A percentile compares a stretch with the other conserved stretches of the same genome.
Conservation (phyloP, 352 stramenopile species). For the Globisporangium okanoganense region DNA sequence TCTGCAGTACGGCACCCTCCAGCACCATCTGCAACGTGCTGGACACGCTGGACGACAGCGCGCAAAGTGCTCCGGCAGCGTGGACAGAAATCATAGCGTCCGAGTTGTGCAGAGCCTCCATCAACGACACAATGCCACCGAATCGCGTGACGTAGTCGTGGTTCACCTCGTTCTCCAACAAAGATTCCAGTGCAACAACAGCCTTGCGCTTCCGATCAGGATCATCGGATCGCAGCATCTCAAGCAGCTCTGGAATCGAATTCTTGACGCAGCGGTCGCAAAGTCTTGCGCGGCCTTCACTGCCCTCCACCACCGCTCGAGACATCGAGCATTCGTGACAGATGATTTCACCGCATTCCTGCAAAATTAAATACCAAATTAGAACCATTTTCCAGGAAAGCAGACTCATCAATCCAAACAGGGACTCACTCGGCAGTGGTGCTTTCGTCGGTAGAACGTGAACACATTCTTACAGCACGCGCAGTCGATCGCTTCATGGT, state of each 20-base stretch:
- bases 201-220: slow-evolving; percentile 59
- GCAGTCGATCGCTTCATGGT: slow-evolving; percentile 72
- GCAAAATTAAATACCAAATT: slow-evolving; percentile 1
- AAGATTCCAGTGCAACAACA: slow-evolving; percentile 71
- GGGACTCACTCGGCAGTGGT: slow-evolving; percentile 72
- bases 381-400: neutral
- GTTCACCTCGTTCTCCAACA: slow-evolving; percentile 83
- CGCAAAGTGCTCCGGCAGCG: slow-evolving; percentile 71
- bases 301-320: slow-evolving; percentile 76
- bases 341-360: slow-evolving; percentile 88
- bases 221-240: slow-evolving; percentile 49
- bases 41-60: slow-evolving; percentile 70
- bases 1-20: slow-evolving; percentile 84
- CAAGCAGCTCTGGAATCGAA: slow-evolving; percentile 68
- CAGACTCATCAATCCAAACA: slow-evolving; percentile 1
- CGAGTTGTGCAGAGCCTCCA: slow-evolving; percentile 63
- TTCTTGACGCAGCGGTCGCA: slow-evolving; percentile 84
- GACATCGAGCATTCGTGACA: slow-evolving; percentile 85
- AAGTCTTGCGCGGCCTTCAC: slow-evolving; percentile 70
- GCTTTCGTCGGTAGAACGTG: slow-evolving; percentile 77
- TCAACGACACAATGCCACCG: slow-evolving; percentile 64
- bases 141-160: slow-evolving; percentile 82
- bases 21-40: slow-evolving; percentile 86
- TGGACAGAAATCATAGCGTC: slow-evolving; percentile 68
- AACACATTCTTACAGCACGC: slow-evolving; percentile 75